These are phyloP conservation scores for Lithohypha guttulata DNA, from an alignment of 2,329 filamentous ascomycete genomes.

Conservation along the genomic window DNA sequence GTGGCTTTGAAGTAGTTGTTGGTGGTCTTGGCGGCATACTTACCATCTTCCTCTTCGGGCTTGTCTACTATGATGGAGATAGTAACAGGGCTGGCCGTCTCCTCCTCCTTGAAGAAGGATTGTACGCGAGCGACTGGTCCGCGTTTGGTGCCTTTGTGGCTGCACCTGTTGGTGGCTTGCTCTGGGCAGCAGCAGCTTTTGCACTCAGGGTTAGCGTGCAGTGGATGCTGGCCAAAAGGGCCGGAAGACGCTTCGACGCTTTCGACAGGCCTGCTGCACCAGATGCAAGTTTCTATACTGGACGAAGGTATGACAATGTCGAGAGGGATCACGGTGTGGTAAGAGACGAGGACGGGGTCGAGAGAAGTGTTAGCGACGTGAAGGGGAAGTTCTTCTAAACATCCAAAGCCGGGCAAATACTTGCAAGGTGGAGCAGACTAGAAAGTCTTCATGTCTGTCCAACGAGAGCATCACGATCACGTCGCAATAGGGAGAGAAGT, in stretches of 20 bases:
- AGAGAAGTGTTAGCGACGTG: constrained; percentile 15
- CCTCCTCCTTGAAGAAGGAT: constrained; percentile 59
- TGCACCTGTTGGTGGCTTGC: constrained; percentile 61
- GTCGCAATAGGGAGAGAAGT: no score
- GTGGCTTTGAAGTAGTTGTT: constrained; percentile 68
- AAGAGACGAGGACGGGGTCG: constrained; percentile 17
- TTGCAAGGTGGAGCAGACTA: no score
- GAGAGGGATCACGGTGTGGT: constrained; percentile 12
- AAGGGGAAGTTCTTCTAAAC: constrained; percentile 22
- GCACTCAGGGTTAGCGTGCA: constrained; percentile 49
- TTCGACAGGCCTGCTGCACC: constrained; percentile 45
- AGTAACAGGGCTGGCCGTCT: constrained; percentile 53
- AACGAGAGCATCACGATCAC: no score
- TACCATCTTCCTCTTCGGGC: constrained; percentile 70
- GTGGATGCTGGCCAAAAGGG: constrained; percentile 46
- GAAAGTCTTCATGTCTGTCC: no score
- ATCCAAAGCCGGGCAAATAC: background rate
- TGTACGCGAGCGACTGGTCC: constrained; percentile 70
- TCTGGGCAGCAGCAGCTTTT: constrained; percentile 59
- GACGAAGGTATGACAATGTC: constrained; percentile 4
- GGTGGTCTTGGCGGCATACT: constrained; percentile 68
- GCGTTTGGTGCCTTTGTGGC: constrained; percentile 72
- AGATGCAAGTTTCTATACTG: constrained; percentile 18
- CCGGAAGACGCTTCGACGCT: constrained; percentile 55
- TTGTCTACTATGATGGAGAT: constrained; percentile 60